These are phyloP conservation scores for Lepidium sativum DNA, from an alignment of 345 rosid genomes.

Conservation along the genomic window DNA sequence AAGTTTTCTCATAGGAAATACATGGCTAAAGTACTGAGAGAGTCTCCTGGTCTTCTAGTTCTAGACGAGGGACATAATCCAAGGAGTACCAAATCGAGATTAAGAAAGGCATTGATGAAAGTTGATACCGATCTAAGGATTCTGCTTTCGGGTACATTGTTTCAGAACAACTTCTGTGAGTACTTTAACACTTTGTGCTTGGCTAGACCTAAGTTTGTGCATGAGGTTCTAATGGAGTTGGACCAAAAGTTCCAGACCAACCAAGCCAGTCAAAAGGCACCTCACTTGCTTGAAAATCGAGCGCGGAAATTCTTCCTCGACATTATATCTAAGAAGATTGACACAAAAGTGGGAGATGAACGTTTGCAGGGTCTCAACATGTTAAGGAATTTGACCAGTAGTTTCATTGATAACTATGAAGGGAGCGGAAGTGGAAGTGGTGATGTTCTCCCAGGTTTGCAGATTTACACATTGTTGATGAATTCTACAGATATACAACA, in stretches of 20 bases:
- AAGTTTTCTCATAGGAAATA: conserved; percentile 65
- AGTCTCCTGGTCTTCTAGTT: conserved; percentile 77
- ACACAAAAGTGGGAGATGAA: conserved; percentile 52
- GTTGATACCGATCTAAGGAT: conserved; percentile 68
- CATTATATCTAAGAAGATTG: conserved; percentile 67
- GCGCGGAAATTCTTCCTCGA: conserved; percentile 82
- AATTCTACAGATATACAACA: conserved; percentile 68
- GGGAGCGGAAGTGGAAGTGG: conserved; percentile 37
- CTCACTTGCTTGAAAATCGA: conserved; percentile 58
- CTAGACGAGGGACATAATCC: conserved; percentile 96
- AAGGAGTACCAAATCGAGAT: conserved; percentile 84
- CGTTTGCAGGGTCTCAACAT: conserved; percentile 66
- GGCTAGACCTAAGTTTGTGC: conserved; percentile 75
- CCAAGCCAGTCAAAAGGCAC: conserved; percentile 42
- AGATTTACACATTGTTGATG: conserved; percentile 83
- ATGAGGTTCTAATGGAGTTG: conserved; percentile 55
- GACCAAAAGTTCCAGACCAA: conserved; percentile 53
- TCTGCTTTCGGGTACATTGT: conserved; percentile 81
- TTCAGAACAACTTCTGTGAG: conserved; percentile 94
- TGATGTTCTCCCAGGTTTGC: conserved; percentile 80
- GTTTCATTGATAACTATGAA: conserved; percentile 78
- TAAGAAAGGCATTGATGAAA: conserved; percentile 87
- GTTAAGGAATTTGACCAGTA: conserved; percentile 58
- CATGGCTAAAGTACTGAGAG: conserved; percentile 83
- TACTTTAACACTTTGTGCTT: conserved; percentile 87